A percentile compares a stretch with the other conserved stretches of the same genome.
Evolutionary conservation across 306 rosid species (phyloP).

Genomic region (Rosa rugosa): DNA sequence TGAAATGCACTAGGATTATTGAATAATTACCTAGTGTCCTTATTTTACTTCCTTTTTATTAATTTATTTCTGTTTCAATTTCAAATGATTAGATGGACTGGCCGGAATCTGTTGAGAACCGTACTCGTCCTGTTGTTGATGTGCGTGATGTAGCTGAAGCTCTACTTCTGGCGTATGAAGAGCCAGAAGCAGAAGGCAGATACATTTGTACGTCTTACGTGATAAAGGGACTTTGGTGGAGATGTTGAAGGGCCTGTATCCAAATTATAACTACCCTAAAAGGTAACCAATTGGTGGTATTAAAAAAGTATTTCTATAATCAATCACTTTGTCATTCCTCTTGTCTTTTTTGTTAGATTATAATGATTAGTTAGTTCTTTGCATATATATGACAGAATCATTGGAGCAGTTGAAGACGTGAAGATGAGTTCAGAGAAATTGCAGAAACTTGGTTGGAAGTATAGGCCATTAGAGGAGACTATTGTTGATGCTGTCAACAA

Average conservation of each 20-base stretch:
- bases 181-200: slow-evolving; percentile 56
- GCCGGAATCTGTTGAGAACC: slow-evolving; percentile 43
- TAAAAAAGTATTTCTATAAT: background rate
- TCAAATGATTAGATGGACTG: slow-evolving; percentile 27
- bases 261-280: slow-evolving; percentile 50
- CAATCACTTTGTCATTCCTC: background rate
- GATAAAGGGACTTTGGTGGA: slow-evolving; percentile 37
- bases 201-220: slow-evolving; percentile 45
- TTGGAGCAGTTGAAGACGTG: slow-evolving; percentile 23
- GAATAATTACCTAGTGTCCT: background rate
- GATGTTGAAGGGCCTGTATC: slow-evolving; percentile 45
- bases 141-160: slow-evolving; percentile 59
- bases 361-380: background rate
- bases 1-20: background rate
- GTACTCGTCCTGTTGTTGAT: slow-evolving; percentile 36
- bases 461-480: slow-evolving; percentile 56
- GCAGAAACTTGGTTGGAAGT: slow-evolving; percentile 58
- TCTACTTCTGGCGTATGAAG: slow-evolving; percentile 51
- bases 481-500: slow-evolving; percentile 56
- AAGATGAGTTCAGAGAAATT: slow-evolving; percentile 50
- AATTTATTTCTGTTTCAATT: background rate
- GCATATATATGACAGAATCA: slow-evolving; percentile 31
- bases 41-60: background rate
- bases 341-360: background rate
- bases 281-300: slow-evolving; percentile 37